Conservation (phyloP, 75 land plant genomes). For the Picea sitchensis region DNA sequence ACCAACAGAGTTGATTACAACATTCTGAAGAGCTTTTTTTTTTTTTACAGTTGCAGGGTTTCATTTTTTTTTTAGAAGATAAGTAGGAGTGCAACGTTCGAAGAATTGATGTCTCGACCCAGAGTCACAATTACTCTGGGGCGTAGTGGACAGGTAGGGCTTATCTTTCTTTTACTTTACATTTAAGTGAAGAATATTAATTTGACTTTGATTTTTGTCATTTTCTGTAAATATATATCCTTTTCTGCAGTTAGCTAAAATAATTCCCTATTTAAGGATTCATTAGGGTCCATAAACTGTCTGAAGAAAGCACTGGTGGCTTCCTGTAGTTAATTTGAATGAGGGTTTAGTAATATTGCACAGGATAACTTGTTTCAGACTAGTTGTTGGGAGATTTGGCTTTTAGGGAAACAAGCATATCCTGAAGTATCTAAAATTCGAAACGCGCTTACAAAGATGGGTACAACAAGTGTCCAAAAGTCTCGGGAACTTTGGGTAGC, state of each 20-base stretch:
- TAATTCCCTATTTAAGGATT: background rate
- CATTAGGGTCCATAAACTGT: background rate
- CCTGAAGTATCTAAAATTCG: too few species aligned
- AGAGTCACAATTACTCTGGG: slow-evolving; percentile 42
- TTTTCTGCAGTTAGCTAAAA: background rate
- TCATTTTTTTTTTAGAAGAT: background rate
- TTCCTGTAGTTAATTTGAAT: background rate
- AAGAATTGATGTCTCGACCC: slow-evolving; percentile 14
- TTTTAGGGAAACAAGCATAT: background rate
- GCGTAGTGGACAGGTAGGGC: slow-evolving; percentile 24
- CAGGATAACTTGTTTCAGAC: background rate
- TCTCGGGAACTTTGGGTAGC: too few species aligned
- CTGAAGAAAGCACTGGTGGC: background rate
- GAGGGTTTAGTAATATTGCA: background rate
- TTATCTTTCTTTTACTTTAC: background rate
- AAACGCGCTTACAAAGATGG: too few species aligned
- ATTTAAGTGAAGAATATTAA: background rate
- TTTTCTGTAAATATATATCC: background rate
- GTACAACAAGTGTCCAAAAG: too few species aligned
- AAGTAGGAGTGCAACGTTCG: background rate
- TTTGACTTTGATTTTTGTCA: background rate
- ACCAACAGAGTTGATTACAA: too few species aligned
- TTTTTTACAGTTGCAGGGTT: background rate
- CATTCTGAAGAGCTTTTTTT: too few species aligned
- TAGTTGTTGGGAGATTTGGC: background rate